Conservation (phyloP, 2,329 filamentous ascomycete species). For the Penicillium sp. region DNA sequence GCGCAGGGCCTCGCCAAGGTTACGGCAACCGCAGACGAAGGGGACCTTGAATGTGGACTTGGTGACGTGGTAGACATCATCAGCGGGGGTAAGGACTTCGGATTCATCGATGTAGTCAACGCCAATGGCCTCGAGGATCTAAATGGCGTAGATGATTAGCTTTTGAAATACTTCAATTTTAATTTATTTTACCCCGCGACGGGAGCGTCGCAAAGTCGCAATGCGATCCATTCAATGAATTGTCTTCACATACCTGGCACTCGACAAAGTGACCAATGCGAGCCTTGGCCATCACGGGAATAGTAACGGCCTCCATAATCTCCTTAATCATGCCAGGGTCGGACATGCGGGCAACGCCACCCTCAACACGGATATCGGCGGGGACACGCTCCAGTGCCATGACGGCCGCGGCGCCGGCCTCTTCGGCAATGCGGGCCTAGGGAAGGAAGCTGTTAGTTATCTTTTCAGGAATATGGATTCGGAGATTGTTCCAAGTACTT, state of each 20-base stretch:
- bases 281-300: constrained; percentile 98
- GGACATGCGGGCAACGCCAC: constrained; percentile 95
- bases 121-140: constrained; percentile 92
- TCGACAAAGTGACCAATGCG: constrained; percentile 97
- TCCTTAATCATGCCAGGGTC: constrained; percentile 92
- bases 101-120: constrained; percentile 98
- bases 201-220: not conserved
- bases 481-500: constrained; percentile 12
- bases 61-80: constrained; percentile 86
- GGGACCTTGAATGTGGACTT: constrained; percentile 80
- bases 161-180: not conserved
- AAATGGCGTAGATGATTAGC: not conserved
- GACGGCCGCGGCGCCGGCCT: constrained; percentile 91
- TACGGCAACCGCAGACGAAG: constrained; percentile 95
- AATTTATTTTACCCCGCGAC: not conserved
- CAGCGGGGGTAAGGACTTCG: constrained; percentile 94
- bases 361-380: constrained; percentile 88
- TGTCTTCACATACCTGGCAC: constrained; percentile 64
- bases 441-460: not conserved
- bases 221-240: not conserved
- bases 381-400: constrained; percentile 98
- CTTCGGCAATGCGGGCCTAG: constrained; percentile 91
- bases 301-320: constrained; percentile 92
- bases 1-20: constrained; percentile 88
- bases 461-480: not conserved